Percentiles rank a stretch among this genome's conserved stretches.
phyloP scores from a whole-genome alignment of 441 rosid genomes.

The Aleurites moluccanus region DNA sequence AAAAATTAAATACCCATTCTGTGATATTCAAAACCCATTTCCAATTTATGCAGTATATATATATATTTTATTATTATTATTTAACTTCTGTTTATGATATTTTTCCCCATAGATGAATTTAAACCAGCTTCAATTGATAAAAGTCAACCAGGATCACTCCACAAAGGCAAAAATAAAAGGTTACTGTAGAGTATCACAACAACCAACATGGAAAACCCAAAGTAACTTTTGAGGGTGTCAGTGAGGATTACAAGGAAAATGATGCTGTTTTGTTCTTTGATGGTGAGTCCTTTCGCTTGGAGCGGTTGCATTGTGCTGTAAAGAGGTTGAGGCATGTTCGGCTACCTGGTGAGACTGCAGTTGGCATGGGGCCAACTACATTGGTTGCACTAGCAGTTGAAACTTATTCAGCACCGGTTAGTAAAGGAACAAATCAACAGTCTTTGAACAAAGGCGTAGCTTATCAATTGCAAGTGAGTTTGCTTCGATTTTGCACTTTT shows the following conservation, averaged over 20 bases:
- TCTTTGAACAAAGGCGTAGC: slow-evolving; percentile 26
- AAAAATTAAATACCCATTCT: too few species aligned
- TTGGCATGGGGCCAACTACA: slow-evolving; percentile 31
- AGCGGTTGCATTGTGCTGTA: slow-evolving; percentile 71
- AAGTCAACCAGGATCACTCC: slow-evolving; percentile 59
- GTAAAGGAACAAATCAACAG: slow-evolving; percentile 42
- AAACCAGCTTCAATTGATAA: slow-evolving; percentile 86
- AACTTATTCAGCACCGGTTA: slow-evolving; percentile 43
- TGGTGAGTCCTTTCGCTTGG: slow-evolving; percentile 65
- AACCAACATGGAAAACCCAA: slow-evolving; percentile 71
- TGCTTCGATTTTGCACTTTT: slow-evolving; percentile 21
- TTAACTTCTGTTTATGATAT: not conserved
- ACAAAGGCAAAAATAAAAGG: slow-evolving; percentile 68
- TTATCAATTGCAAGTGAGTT: slow-evolving; percentile 34
- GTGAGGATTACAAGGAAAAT: slow-evolving; percentile 72
- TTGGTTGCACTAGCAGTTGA: slow-evolving; percentile 39
- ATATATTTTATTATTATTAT: slow-evolving; percentile 24
- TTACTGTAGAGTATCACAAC: slow-evolving; percentile 71
- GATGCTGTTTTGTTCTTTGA: slow-evolving; percentile 79
- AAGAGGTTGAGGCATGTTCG: slow-evolving; percentile 61
- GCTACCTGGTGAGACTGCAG: slow-evolving; percentile 59
- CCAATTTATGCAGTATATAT: slow-evolving; percentile 26
- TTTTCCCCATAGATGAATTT: slow-evolving; percentile 53
- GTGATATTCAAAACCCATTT: too few species aligned
- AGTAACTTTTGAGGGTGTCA: slow-evolving; percentile 67